Evolutionary conservation across 148 eudicot species (phyloP).

Genomic region (Fagopyrum homotropicum): DNA sequence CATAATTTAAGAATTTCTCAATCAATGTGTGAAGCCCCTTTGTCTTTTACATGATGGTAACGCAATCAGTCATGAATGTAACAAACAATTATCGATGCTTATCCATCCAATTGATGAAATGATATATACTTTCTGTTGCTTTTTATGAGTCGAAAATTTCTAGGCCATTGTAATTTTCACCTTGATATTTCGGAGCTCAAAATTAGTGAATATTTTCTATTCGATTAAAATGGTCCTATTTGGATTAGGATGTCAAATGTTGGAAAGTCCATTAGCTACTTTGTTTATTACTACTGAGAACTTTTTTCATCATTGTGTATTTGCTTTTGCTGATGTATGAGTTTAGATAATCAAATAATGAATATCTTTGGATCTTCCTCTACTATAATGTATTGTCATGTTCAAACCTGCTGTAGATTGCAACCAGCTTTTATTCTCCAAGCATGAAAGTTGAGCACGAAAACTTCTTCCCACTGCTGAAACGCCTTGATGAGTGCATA

Average conservation of each 20-base stretch:
- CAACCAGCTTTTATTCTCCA: constrained; percentile 85
- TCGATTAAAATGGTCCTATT: not conserved
- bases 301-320: not conserved
- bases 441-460: constrained; percentile 67
- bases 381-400: constrained; percentile 12
- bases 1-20: not conserved
- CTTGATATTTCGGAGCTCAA: not conserved
- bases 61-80: not conserved
- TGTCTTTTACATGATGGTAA: not conserved
- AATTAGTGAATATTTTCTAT: not conserved
- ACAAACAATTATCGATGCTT: not conserved
- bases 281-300: not conserved
- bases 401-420: constrained; percentile 51
- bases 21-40: not conserved
- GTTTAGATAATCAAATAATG: not conserved
- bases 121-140: not conserved
- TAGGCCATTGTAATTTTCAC: not conserved
- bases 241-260: not conserved
- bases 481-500: constrained; percentile 93
- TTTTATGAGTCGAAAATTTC: not conserved
- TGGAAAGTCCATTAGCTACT: not conserved
- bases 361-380: not conserved
- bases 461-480: constrained; percentile 81
- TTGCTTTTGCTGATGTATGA: not conserved
- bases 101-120: not conserved